A percentile compares a stretch with the other conserved stretches of the same genome.
phyloP scores from a whole-genome alignment of 2,329 filamentous ascomycete species.

The Teratosphaeria zuluensis region DNA sequence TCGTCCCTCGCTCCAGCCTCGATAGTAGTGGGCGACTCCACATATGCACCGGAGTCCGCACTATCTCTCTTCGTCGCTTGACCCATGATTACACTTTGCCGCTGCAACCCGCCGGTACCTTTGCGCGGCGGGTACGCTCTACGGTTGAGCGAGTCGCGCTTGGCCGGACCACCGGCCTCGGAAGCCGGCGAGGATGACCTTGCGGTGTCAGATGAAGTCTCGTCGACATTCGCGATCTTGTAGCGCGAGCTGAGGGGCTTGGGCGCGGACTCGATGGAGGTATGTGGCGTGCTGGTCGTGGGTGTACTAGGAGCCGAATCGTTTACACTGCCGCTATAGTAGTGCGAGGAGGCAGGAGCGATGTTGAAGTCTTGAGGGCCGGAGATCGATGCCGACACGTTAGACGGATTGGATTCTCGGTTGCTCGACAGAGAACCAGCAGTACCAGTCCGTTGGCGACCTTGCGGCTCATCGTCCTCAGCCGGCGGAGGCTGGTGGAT shows the following conservation, averaged over 20 bases:
- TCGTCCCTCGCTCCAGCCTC: constrained; percentile 16
- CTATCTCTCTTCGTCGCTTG: constrained; percentile 15
- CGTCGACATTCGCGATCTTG: constrained; percentile 4
- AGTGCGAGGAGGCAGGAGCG: constrained; percentile 10
- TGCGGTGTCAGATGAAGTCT: not conserved
- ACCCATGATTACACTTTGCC: constrained; percentile 25
- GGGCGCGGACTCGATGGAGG: constrained; percentile 2
- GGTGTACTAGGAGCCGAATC: constrained; percentile 12
- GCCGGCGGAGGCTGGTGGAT: constrained; percentile 24
- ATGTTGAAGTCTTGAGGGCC: constrained; percentile 17
- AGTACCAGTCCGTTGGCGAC: constrained; percentile 10
- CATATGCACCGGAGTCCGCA: constrained; percentile 7
- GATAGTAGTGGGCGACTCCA: constrained; percentile 4
- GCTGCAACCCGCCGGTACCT: constrained; percentile 33
- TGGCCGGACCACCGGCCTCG: constrained; percentile 37
- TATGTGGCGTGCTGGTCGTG: constrained; percentile 4
- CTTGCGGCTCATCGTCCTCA: constrained; percentile 8
- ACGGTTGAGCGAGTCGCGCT: constrained; percentile 55
- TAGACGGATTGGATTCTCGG: constrained; percentile 10
- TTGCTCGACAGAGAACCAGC: constrained; percentile 9
- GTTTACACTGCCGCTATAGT: constrained; percentile 16
- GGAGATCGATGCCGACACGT: constrained; percentile 20
- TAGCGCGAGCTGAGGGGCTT: constrained; percentile 2
- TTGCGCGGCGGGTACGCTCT: constrained; percentile 38
- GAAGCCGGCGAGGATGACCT: constrained; percentile 1